Base-by-base conservation (phyloP, 768 basidiomycete species). In the Auricularia sp. region DNA sequence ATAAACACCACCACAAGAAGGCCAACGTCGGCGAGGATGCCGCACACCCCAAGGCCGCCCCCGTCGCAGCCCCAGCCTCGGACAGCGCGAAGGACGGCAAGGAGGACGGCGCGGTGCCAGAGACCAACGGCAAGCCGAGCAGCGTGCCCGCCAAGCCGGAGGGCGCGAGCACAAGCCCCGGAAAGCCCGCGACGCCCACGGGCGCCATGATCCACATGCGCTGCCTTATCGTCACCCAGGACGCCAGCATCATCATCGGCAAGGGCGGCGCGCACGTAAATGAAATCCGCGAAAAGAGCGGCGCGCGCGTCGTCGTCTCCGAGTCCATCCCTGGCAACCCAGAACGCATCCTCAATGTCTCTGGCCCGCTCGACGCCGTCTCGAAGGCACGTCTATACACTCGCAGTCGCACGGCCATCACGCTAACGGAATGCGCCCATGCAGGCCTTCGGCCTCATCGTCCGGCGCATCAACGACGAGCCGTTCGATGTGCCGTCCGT, bases 311-410 rank as follows among this genome's bases (percentile, higher is more conserved):
- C 70, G 92, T 94, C 81, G 94, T 99, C 59, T 98, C 94, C 21
- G 97, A 99, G 79, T 94, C 94, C 73, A 98, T 98, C 66, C 94
- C 97, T 3, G 96, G 96, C 8, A 98, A 98, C 73, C 97, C 97
- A n/a, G 97, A 99, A 78, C 88, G 97, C 58, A 98, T 99, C 69
- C 80, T 99, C 70, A 95, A 95, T 73, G 95, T 99, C 67, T 93
- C 89, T 69, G 97, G 97, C 2, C 89, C 94, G 24, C 83, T 99
- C 62, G 97, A 99, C 72, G 95, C 97, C n/a, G 97, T 98, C 21
- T 94, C 92, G 65, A 99, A 99, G 88, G 96, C 90, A 65, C 66
- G 84, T 73, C 36, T 47, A 45, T 67, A 64, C 54, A n/a, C 64
- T 51, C 47, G 42, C 33, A 61, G 63, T 44, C 18, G 29, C 10